A percentile compares a stretch with the other conserved stretches of the same genome.
These are phyloP conservation scores for Pythium biforme DNA, from an alignment of 352 stramenopile species.

Conservation along the genomic window DNA sequence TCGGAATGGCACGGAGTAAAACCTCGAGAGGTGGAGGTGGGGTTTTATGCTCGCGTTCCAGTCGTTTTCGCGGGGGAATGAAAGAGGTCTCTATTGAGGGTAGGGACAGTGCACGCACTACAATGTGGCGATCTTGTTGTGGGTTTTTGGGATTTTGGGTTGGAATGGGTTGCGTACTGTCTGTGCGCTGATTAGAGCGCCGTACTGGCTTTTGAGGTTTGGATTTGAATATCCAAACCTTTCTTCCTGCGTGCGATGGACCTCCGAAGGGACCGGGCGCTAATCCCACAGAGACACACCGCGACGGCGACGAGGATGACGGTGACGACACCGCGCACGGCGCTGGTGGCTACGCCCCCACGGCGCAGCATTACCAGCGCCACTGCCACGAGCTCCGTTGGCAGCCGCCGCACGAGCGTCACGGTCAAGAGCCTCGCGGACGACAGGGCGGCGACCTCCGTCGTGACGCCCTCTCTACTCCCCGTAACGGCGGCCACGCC, in stretches of 20 bases:
- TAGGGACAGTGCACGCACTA: background rate
- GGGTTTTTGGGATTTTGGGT: too few species aligned
- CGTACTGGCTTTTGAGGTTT: slow-evolving; percentile 31
- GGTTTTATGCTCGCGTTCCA: slow-evolving; percentile 9
- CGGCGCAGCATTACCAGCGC: background rate
- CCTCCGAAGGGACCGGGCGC: background rate
- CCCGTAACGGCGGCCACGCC: background rate
- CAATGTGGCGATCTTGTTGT: background rate
- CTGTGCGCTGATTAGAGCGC: slow-evolving; percentile 11
- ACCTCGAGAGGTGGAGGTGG: slow-evolving; percentile 8
- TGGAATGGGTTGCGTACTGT: background rate
- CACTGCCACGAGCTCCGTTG: background rate
- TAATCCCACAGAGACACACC: background rate
- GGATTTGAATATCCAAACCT: slow-evolving; percentile 50
- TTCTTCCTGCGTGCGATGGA: background rate
- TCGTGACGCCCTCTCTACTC: background rate
- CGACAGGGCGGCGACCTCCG: slow-evolving; percentile 11
- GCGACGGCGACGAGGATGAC: background rate
- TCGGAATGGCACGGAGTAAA: background rate
- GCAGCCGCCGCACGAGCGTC: slow-evolving; percentile 9
- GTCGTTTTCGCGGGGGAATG: slow-evolving; percentile 18
- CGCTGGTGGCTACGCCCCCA: too few species aligned
- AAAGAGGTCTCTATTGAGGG: slow-evolving; percentile 2
- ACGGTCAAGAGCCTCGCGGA: slow-evolving; percentile 2
- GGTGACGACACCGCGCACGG: background rate